phyloP scores from a whole-genome alignment of 2,329 filamentous ascomycete species.

The Didymosphaeria variabile region DNA sequence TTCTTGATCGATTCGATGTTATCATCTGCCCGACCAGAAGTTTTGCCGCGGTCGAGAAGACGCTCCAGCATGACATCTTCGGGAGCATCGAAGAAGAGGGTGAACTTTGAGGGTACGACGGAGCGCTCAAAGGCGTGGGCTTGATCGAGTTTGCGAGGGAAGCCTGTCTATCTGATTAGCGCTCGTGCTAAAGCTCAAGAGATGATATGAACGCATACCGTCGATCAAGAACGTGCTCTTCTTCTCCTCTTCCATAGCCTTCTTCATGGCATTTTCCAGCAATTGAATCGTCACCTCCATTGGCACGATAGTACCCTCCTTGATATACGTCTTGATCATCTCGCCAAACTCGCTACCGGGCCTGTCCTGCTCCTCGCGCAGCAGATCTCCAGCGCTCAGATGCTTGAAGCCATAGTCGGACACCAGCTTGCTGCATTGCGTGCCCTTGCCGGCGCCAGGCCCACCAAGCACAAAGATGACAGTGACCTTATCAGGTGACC shows the following conservation, averaged over 20 bases:
- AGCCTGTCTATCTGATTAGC: conserved; percentile 62
- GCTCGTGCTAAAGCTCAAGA: neutral
- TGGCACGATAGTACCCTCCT: conserved; percentile 94
- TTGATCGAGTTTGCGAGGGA: conserved; percentile 97
- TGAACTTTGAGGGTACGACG: conserved; percentile 84
- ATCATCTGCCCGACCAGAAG: conserved; percentile 88
- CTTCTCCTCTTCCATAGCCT: conserved; percentile 65
- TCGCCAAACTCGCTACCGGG: conserved; percentile 87
- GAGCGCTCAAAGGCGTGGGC: conserved; percentile 90
- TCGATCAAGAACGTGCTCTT: conserved; percentile 79
- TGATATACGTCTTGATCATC: conserved; percentile 92
- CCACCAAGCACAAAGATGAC: conserved; percentile 97
- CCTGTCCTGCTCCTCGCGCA: conserved; percentile 92
- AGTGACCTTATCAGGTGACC: conserved; percentile 80
- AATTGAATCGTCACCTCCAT: conserved; percentile 97
- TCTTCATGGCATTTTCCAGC: conserved; percentile 91
- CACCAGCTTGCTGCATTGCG: conserved; percentile 90
- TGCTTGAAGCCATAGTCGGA: conserved; percentile 90
- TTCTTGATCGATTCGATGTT: conserved; percentile 96
- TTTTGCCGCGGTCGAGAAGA: conserved; percentile 89
- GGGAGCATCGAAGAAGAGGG: conserved; percentile 93
- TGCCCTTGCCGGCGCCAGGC: conserved; percentile 95
- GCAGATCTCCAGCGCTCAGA: conserved; percentile 89
- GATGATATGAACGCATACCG: conserved; percentile 47
- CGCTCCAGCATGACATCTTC: conserved; percentile 87